Base-by-base conservation (phyloP, 164 flowering plant species). In the Piper longum region DNA sequence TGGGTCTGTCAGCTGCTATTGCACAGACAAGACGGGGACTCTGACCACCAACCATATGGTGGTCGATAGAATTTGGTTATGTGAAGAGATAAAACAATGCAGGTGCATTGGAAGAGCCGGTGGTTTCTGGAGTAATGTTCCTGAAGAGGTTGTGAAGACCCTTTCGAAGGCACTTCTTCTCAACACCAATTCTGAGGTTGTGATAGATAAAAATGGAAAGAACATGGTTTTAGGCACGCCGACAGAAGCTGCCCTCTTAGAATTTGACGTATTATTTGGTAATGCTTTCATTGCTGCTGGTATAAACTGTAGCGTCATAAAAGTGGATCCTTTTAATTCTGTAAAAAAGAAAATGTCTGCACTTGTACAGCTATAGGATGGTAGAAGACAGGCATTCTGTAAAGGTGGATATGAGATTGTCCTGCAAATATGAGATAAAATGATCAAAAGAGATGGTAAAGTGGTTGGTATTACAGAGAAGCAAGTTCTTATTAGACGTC, bases 351-450 rank as follows among this genome's bases (percentile, higher is more conserved):
- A 77, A 68, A 86, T 88, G 96, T 84, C 89, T 43, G 87, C 82
- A n/a, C 78, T 88, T 64, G 80, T 85, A 7, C 67, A 80, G 40
- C 74, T 74, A 57, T 82, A 86, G 18, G 78, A 68, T 43, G 81
- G 85, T 43, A 74, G 81, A 14, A 26, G 39, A 12, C 79, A 83
- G 64, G 96, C 85, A 41, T 83, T 78, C 61, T 83, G 86, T 78
- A 88, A 86, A 82, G 96, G 96, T 45, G 96, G 91, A 73, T 84
- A 91, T n/a, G 96, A 88, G 71, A 86, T 88, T 59, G 67, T 88
- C 39, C 16, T 77, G 61, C 58, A 48, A 40, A 72, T 73, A 80
- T 81, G 85, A 56, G 70, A 77, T 67, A 79, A 59, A 61, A 42
- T 67, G 26, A 43, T 81, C 67, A 73, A 72, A 61, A 17, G 52